Percentiles rank a stretch among this genome's conserved stretches.
Conservation (phyloP, 192 early-diverging fungal genomes). For the Linnemannia exigua region DNA sequence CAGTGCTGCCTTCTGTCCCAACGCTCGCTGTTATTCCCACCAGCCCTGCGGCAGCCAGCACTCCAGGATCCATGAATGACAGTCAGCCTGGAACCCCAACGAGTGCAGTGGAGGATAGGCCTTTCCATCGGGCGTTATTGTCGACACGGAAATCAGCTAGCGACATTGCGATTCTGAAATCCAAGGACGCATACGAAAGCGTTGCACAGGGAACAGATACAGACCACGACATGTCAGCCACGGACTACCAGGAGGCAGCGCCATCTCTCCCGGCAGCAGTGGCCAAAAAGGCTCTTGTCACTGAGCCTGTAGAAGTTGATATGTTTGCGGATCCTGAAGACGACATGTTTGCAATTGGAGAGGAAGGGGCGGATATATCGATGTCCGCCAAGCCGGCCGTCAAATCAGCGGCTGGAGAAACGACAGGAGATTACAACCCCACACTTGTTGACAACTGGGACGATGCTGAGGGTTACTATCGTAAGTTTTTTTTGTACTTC, state of each 20-base stretch:
- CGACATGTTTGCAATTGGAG: conserved; percentile 75
- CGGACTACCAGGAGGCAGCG: conserved; percentile 70
- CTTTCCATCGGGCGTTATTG: conserved; percentile 49
- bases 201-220: conserved; percentile 57
- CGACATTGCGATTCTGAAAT: conserved; percentile 62
- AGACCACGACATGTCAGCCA: conserved; percentile 73
- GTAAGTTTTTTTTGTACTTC: conserved; percentile 67
- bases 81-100: conserved; percentile 85
- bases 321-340: conserved; percentile 82
- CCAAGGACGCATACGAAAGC: conserved; percentile 63
- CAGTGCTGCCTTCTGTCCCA: conserved; percentile 8
- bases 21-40: conserved; percentile 9
- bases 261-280: conserved; percentile 25
- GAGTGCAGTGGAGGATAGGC: conserved; percentile 77
- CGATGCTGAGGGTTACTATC: conserved; percentile 98
- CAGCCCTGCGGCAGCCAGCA: conserved; percentile 36
- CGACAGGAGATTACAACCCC: conserved; percentile 58
- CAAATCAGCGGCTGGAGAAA: conserved; percentile 37
- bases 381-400: conserved; percentile 24
- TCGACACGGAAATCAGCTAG: conserved; percentile 50
- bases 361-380: conserved; percentile 18
- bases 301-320: conserved; percentile 62
- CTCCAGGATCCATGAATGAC: conserved; percentile 73
- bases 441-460: conserved; percentile 92
- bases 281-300: conserved; percentile 21